Percentiles rank a stretch among this genome's conserved stretches.
Conservation (phyloP, 208 protist genomes). For the Balamuthia mandrillaris region DNA sequence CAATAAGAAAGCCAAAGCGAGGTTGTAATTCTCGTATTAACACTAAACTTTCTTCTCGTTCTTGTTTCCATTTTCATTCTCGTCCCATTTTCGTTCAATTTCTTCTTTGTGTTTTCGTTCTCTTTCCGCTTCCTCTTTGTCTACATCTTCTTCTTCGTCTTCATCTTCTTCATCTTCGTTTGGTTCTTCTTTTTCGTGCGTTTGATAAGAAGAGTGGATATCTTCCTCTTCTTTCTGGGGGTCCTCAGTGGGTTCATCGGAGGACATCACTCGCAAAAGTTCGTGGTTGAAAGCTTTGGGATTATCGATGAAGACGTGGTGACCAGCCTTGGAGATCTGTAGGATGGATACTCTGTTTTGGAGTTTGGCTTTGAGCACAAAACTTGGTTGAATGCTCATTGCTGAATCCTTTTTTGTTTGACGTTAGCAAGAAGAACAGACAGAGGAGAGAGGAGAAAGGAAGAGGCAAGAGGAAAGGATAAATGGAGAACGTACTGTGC, state of each 20-base stretch:
- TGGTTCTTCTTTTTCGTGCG: too few relatives aligned
- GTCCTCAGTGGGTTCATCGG: neutral
- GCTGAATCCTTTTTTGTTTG: neutral
- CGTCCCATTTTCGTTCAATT: too few relatives aligned
- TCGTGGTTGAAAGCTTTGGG: neutral
- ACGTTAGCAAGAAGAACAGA: too few relatives aligned
- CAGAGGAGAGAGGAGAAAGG: neutral
- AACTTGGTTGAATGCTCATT: neutral
- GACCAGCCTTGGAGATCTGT: neutral
- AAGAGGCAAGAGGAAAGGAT: neutral
- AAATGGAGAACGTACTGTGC: neutral
- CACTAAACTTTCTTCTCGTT: too few relatives aligned
- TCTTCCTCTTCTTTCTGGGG: neutral
- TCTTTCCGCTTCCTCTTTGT: too few relatives aligned
- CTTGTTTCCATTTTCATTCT: too few relatives aligned
- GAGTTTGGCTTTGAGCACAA: neutral
- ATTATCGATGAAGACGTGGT: neutral
- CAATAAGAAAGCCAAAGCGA: too few relatives aligned
- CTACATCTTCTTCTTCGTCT: too few relatives aligned
- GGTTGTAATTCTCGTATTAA: too few relatives aligned
- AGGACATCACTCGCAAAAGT: neutral
- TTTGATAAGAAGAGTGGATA: too few relatives aligned
- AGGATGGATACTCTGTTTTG: neutral
- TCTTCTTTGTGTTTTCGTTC: too few relatives aligned
- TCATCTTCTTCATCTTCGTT: too few relatives aligned